phyloP scores from a whole-genome alignment of 805 yeast species.

The Cyberlindnera xishuangbannaensis region DNA sequence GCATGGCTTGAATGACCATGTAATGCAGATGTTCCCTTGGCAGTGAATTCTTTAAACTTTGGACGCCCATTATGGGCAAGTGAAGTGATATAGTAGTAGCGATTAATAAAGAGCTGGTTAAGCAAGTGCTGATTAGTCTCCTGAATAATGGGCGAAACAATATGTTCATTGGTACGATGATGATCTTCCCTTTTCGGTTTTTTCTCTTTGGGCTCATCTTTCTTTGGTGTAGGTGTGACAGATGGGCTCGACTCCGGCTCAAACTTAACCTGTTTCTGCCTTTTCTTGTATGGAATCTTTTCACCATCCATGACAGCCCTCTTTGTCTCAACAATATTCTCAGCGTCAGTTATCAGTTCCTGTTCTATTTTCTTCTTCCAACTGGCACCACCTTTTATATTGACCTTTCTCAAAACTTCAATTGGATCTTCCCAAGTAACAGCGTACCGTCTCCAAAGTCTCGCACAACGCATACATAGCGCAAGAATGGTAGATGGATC shows the following conservation, averaged over 20 bases:
- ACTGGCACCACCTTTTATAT: slow-evolving; percentile 39
- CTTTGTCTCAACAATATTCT: slow-evolving; percentile 33
- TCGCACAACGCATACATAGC: slow-evolving; percentile 80
- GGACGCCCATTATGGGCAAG: slow-evolving; percentile 12
- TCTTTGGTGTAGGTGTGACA: slow-evolving; percentile 8
- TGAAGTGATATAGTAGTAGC: slow-evolving; percentile 14
- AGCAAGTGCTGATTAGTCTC: background rate
- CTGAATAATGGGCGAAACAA: slow-evolving; percentile 3
- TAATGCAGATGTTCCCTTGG: too few species aligned
- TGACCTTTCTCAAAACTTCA: slow-evolving; percentile 49
- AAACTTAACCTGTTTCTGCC: background rate
- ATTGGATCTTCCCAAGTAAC: slow-evolving; percentile 78
- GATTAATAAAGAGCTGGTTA: slow-evolving; percentile 6
- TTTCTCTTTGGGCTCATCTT: slow-evolving; percentile 1
- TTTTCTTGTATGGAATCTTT: slow-evolving; percentile 8
- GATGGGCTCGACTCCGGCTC: slow-evolving; percentile 18
- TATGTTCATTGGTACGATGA: slow-evolving; percentile 1
- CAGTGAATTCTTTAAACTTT: slow-evolving; percentile 16
- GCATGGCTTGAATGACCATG: too few species aligned
- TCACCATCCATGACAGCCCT: slow-evolving; percentile 3
- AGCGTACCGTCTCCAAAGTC: slow-evolving; percentile 87
- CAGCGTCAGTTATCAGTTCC: slow-evolving; percentile 61
- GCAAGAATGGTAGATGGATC: slow-evolving; percentile 41
- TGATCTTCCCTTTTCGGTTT: slow-evolving; percentile 3
- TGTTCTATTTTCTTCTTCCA: slow-evolving; percentile 62